A percentile compares a stretch with the other conserved stretches of the same genome.
phyloP scores from a whole-genome alignment of 2,329 filamentous ascomycete species.

The Nigrograna mackinnonii region DNA sequence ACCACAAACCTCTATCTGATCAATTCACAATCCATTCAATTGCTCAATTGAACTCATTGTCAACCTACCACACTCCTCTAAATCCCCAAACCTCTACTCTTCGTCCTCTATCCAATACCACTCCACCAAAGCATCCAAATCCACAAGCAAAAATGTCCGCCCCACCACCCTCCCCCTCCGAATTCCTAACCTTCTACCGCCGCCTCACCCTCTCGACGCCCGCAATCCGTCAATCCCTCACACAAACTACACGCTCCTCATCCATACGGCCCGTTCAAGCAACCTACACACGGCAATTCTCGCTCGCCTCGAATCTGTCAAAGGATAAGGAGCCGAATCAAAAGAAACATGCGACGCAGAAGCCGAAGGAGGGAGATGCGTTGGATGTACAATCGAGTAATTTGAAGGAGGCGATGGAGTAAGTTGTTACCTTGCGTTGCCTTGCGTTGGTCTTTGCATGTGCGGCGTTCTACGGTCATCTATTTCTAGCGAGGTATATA shows the following conservation, averaged over 20 bases:
- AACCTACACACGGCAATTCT: conserved; percentile 2
- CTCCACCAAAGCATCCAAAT: neutral
- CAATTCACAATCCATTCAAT: too few species aligned
- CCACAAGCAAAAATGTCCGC: too few species aligned
- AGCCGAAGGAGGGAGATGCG: conserved; percentile 17
- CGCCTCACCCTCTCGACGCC: conserved; percentile 9
- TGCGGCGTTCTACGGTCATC: too few species aligned
- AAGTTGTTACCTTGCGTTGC: conserved; percentile 4
- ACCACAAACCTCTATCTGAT: too few species aligned
- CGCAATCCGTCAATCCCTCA: neutral
- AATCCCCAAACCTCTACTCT: too few species aligned
- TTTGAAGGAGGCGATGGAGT: conserved; percentile 22
- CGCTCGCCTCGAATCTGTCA: conserved; percentile 2
- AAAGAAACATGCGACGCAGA: conserved; percentile 26
- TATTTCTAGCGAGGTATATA: too few species aligned
- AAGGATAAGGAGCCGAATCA: conserved; percentile 16
- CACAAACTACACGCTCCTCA: neutral
- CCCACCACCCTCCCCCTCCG: conserved; percentile 27
- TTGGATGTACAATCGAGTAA: conserved; percentile 27
- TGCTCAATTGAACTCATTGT: too few species aligned
- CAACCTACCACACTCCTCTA: too few species aligned
- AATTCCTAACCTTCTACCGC: conserved; percentile 44
- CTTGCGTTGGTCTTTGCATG: too few species aligned
- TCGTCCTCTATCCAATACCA: neutral
- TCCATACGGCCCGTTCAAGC: conserved; percentile 1